Conservation (phyloP, 139 green algal genomes). For the Dunaliella sp. region DNA sequence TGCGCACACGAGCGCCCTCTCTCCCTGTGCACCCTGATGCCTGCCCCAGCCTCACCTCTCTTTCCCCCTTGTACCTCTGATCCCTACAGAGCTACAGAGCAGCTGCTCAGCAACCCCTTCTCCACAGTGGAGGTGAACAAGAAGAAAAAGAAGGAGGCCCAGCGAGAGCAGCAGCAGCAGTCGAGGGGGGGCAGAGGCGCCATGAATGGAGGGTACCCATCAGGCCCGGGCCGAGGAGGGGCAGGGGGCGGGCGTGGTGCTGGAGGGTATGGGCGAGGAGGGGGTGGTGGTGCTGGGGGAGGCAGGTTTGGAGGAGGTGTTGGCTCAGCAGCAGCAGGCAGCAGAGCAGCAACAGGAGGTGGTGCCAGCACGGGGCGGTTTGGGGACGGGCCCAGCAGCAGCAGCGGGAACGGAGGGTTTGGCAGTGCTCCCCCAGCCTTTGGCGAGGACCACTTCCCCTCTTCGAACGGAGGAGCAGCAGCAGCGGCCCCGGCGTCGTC, state of each 20-base stretch:
- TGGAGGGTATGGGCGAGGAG: background rate
- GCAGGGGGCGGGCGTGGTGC: background rate
- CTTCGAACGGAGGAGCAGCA: background rate
- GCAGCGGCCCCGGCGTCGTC: background rate
- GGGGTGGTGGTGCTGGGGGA: background rate
- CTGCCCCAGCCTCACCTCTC: too few species aligned
- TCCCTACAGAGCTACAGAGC: slow-evolving; percentile 11
- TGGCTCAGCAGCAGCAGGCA: background rate
- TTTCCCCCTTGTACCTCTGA: too few species aligned
- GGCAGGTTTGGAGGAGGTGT: background rate
- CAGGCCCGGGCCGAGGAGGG: background rate
- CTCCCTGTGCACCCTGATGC: too few species aligned
- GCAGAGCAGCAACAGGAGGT: too few species aligned
- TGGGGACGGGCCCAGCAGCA: background rate
- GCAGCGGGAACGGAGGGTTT: background rate
- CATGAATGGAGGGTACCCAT: background rate
- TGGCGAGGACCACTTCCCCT: background rate
- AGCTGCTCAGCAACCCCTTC: slow-evolving; percentile 11
- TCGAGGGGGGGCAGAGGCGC: background rate
- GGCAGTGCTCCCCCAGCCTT: background rate
- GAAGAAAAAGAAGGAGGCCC: slow-evolving; percentile 9
- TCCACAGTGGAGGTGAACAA: background rate
- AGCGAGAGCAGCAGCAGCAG: background rate
- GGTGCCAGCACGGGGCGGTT: too few species aligned
- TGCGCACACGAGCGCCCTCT: too few species aligned